phyloP scores from a whole-genome alignment of 1,284 basidiomycete species.

The Grifola frondosa region DNA sequence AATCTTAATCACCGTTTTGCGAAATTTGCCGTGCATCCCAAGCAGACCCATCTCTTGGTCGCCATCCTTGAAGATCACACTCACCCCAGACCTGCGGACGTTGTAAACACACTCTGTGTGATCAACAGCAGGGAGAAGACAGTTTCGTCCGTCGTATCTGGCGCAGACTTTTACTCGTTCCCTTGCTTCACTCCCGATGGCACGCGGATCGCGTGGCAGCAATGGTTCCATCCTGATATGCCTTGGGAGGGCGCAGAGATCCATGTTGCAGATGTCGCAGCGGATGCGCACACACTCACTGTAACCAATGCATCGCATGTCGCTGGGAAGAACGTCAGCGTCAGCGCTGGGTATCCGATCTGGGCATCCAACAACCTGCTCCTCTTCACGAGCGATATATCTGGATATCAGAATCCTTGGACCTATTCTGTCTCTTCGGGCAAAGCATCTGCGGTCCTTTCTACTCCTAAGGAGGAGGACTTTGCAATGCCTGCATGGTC shows the following conservation, averaged over 20 bases:
- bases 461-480: constrained; percentile 49
- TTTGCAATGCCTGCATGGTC: constrained; percentile 61
- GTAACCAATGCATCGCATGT: constrained; percentile 39
- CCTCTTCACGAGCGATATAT: constrained; percentile 66
- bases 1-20: constrained; percentile 59
- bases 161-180: constrained; percentile 66
- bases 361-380: constrained; percentile 63
- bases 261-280: constrained; percentile 45
- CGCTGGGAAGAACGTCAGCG: constrained; percentile 46
- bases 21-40: constrained; percentile 48
- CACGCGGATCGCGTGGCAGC: constrained; percentile 61
- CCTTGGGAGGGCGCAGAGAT: constrained; percentile 76
- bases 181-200: constrained; percentile 72
- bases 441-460: constrained; percentile 43
- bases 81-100: constrained; percentile 49
- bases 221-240: constrained; percentile 82
- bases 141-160: constrained; percentile 46
- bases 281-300: constrained; percentile 25
- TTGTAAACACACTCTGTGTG: constrained; percentile 58
- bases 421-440: constrained; percentile 40
- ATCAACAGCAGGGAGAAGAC: constrained; percentile 48
- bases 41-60: constrained; percentile 46
- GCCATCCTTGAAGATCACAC: constrained; percentile 72
- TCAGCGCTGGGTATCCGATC: constrained; percentile 53
- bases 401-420: constrained; percentile 75